These are phyloP conservation scores for Hippophae tibetana DNA, from an alignment of 306 rosid genomes.

Conservation along the genomic window DNA sequence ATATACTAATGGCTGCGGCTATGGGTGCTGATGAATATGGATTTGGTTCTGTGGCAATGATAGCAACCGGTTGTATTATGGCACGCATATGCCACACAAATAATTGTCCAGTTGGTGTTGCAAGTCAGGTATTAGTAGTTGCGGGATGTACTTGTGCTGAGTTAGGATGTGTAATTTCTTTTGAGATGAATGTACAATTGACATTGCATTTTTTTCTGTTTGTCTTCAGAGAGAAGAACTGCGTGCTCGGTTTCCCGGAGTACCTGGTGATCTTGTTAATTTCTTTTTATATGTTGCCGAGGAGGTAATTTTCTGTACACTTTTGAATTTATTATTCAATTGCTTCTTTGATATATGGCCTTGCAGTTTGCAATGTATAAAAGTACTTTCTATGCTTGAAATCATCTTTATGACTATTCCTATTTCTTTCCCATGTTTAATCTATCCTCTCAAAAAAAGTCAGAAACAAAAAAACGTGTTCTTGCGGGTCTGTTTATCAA, in stretches of 20 bases:
- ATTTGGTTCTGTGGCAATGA: conserved; percentile 95
- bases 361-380: conserved; percentile 10
- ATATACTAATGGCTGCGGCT: conserved; percentile 89
- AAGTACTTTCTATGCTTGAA: not conserved
- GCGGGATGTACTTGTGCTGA: not conserved
- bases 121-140: conserved; percentile 63
- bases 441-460: too few species aligned
- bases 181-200: conserved; percentile 4
- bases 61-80: conserved; percentile 95
- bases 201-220: not conserved
- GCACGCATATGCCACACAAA: conserved; percentile 98
- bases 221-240: conserved; percentile 83
- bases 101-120: conserved; percentile 98
- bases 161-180: conserved; percentile 4
- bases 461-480: too few species aligned
- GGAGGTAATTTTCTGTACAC: conserved; percentile 52
- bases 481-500: too few species aligned
- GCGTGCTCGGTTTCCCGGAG: conserved; percentile 99
- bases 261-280: conserved; percentile 99
- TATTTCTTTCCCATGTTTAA: too few species aligned
- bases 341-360: conserved; percentile 8
- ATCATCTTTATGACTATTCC: not conserved
- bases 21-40: conserved; percentile 98
- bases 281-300: conserved; percentile 88
- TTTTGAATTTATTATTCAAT: conserved; percentile 12